phyloP scores from a whole-genome alignment of 345 rosid species.

The Balakata baccata region DNA sequence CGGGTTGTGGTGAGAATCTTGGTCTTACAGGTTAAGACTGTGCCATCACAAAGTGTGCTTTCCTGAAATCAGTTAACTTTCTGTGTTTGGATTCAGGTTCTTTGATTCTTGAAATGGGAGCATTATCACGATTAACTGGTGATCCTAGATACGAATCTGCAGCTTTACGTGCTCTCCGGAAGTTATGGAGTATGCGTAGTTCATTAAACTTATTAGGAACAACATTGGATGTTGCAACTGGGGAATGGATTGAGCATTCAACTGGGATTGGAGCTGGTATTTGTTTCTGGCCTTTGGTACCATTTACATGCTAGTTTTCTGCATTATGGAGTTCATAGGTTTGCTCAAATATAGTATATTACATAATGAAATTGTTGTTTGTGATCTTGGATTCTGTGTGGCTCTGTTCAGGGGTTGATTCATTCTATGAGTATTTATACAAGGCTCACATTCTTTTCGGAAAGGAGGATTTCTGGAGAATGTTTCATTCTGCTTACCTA shows the following conservation, averaged over 20 bases:
- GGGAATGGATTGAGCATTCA: conserved; percentile 88
- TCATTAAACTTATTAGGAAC: conserved; percentile 83
- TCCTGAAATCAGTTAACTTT: conserved; percentile 23
- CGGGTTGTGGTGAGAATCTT: conserved; percentile 80
- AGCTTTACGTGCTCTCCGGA: conserved; percentile 82
- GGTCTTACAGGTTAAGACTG: conserved; percentile 9
- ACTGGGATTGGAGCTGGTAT: conserved; percentile 97
- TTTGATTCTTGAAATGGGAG: conserved; percentile 96
- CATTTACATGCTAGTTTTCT: conserved; percentile 5
- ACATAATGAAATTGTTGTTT: conserved; percentile 20
- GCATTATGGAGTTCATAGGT: background rate
- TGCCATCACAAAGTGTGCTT: conserved; percentile 9
- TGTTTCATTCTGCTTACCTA: conserved; percentile 89
- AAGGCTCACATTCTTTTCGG: conserved; percentile 94
- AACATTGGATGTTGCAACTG: conserved; percentile 70
- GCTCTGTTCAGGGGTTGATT: conserved; percentile 76
- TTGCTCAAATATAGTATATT: conserved; percentile 6
- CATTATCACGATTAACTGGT: conserved; percentile 82
- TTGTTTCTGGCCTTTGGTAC: conserved; percentile 17
- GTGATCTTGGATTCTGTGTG: conserved; percentile 28
- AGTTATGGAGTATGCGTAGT: conserved; percentile 96
- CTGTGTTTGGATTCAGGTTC: conserved; percentile 52
- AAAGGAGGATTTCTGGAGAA: conserved; percentile 92
- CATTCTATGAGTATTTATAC: conserved; percentile 88
- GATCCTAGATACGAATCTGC: conserved; percentile 84